Evolutionary conservation across 345 rosid genomes (phyloP), one percentile per base, ranked within the genome.

Genomic region (Mangifera indica): DNA sequence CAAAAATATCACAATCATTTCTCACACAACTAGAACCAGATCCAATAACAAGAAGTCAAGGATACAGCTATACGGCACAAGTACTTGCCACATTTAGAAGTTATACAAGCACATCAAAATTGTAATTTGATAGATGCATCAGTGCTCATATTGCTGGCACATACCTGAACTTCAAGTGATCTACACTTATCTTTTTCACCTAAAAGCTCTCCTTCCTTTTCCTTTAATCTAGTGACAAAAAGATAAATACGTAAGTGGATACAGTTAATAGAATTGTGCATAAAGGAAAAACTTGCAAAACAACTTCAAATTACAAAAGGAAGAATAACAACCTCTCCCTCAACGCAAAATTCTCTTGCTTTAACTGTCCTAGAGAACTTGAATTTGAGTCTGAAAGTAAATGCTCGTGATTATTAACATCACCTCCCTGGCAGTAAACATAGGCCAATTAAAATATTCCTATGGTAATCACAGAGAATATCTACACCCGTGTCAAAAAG

Each of bases 91-190:
- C 21, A 13, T 54, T 54, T 6, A 40, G 49, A 21, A 21, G 46
- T 53, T n/a, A 32, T 21, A 58, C 40, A 42, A 8, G 56, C 45
- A 70, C 18, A 13, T 10, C 21, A 42, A 22, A 42, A 22, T 69
- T 18, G 24, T 20, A 29, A 22, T 37, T 34, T 37, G 17, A 29
- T n/a, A 37, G 42, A 20, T 17, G 48, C 24, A 40, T 10, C 26
- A 62, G 40, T 46, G 11, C 15, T 40, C 10, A n/a, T 40, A 62
- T 62, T 62, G 12, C 21, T 53, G 68, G 63, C 62, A 69, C 62
- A 60, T 62, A 91, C 98, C 92, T 85, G 85, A 62, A 32, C 70
- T 82, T 91, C 88, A 18, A 88, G 84, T 21, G 63, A 75, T 55
- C 77, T 81, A 55, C 89, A 80, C 68, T 79, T 75, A 46, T 81